Evolutionary conservation across 306 rosid species (phyloP).

Genomic region (Gastrolobium bilobum): DNA sequence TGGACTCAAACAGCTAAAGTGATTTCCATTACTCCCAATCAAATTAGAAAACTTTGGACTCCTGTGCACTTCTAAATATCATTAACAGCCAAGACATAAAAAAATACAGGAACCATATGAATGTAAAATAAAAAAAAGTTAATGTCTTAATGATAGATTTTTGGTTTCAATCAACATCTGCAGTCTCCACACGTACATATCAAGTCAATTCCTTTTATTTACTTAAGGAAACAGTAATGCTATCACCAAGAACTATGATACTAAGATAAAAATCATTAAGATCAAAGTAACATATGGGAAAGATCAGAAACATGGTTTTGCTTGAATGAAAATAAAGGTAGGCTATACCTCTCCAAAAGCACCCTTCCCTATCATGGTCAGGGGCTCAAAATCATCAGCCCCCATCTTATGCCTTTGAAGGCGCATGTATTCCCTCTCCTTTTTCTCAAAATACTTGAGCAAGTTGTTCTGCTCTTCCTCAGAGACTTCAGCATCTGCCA

Average conservation of each 20-base stretch:
- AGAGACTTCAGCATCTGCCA: constrained; percentile 98
- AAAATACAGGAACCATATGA: not conserved
- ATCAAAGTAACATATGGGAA: constrained; percentile 24
- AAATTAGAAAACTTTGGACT: not conserved
- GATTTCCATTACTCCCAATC: not conserved
- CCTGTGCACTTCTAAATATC: constrained; percentile 1
- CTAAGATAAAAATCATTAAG: constrained; percentile 11
- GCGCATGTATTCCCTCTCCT: constrained; percentile 98
- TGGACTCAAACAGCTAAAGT: constrained; percentile 1
- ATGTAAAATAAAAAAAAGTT: not conserved
- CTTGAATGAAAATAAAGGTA: constrained; percentile 41
- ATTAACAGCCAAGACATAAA: not conserved
- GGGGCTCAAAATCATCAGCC: constrained; percentile 96
- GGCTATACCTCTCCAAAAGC: constrained; percentile 96
- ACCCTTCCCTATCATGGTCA: constrained; percentile 99
- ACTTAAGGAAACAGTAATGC: constrained; percentile 1
- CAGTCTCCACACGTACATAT: constrained; percentile 1
- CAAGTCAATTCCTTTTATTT: constrained; percentile 31
- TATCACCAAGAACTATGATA: constrained; percentile 7
- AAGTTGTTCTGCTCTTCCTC: constrained; percentile 98
- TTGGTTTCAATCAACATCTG: constrained; percentile 20
- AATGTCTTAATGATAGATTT: not conserved
- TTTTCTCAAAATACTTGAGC: constrained; percentile 93
- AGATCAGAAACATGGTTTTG: constrained; percentile 20
- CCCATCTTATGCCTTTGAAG: constrained; percentile 99